A percentile compares a stretch with the other conserved stretches of the same genome.
Evolutionary conservation across 1,284 basidiomycete genomes (phyloP).

Genomic region (Nidula niveotomentosa): DNA sequence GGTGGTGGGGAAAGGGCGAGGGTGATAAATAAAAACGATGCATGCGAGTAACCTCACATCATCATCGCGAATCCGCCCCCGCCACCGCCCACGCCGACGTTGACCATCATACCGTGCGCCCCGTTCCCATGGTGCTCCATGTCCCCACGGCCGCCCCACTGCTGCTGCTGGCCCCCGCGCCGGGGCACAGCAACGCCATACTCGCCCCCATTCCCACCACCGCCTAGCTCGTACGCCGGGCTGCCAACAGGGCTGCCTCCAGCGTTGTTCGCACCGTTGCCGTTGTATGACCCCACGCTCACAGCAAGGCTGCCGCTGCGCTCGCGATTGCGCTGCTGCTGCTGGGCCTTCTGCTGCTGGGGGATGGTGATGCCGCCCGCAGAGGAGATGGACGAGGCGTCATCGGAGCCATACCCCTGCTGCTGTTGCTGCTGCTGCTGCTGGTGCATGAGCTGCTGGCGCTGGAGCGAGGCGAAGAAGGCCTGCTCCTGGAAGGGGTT

Average conservation of each 20-base stretch:
- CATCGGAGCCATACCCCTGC: constrained; percentile 7
- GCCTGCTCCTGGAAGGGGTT: constrained; percentile 7
- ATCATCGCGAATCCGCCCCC: constrained; percentile 23
- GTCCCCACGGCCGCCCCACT: not conserved
- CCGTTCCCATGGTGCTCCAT: constrained; percentile 8
- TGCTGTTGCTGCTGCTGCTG: constrained; percentile 2
- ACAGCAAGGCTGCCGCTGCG: constrained; percentile 1
- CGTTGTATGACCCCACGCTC: constrained; percentile 4
- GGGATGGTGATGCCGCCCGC: not conserved
- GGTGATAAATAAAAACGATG: not conserved
- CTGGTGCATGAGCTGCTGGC: constrained; percentile 3
- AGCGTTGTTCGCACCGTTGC: constrained; percentile 7
- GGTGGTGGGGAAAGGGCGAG: no score
- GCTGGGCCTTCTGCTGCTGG: not conserved
- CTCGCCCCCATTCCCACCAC: not conserved
- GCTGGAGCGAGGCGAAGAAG: constrained; percentile 3
- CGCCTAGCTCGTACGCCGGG: constrained; percentile 21
- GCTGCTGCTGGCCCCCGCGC: not conserved
- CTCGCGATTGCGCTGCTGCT: not conserved
- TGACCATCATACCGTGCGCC: constrained; percentile 7
- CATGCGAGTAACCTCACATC: constrained; percentile 12
- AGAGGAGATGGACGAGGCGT: constrained; percentile 1
- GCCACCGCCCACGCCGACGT: constrained; percentile 12
- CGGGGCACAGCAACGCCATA: constrained; percentile 1
- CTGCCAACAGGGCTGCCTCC: constrained; percentile 8